Percentiles rank a stretch among this genome's conserved stretches.
These are phyloP conservation scores for Talaromyces sp. DNA, from an alignment of 2,329 filamentous ascomycete genomes.

Conservation along the genomic window DNA sequence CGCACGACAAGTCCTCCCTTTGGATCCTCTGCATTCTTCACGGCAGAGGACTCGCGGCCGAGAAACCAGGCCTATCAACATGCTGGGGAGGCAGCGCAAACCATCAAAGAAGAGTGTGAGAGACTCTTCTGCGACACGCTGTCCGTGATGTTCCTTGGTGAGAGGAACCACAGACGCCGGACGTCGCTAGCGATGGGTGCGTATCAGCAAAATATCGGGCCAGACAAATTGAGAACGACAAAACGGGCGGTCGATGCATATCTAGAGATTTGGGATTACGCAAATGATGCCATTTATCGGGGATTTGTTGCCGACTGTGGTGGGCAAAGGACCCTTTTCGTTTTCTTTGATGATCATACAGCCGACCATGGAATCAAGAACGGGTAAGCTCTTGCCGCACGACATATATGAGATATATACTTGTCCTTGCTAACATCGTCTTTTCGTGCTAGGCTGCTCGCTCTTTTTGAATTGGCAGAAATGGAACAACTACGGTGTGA, in stretches of 20 bases:
- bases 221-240: conserved; percentile 15
- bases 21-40: conserved; percentile 63
- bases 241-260: conserved; percentile 25
- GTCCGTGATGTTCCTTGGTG: conserved; percentile 90
- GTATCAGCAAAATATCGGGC: conserved; percentile 33
- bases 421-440: neutral
- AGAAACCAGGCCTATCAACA: conserved; percentile 31
- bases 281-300: conserved; percentile 74
- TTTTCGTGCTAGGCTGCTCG: conserved; percentile 61
- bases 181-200: conserved; percentile 85
- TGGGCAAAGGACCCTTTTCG: conserved; percentile 69
- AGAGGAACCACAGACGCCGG: conserved; percentile 70
- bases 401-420: neutral
- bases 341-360: conserved; percentile 75
- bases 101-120: conserved; percentile 99
- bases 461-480: conserved; percentile 81
- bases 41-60: conserved; percentile 49
- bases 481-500: conserved; percentile 65
- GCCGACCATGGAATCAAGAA: conserved; percentile 76
- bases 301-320: conserved; percentile 72
- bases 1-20: conserved; percentile 86
- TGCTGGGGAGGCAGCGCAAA: conserved; percentile 86
- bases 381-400: conserved; percentile 57
- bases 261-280: conserved; percentile 61
- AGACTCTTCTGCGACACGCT: conserved; percentile 99